Evolutionary conservation across 192 early-diverging fungal genomes (phyloP).

Genomic region (Mortierella claussenii): DNA sequence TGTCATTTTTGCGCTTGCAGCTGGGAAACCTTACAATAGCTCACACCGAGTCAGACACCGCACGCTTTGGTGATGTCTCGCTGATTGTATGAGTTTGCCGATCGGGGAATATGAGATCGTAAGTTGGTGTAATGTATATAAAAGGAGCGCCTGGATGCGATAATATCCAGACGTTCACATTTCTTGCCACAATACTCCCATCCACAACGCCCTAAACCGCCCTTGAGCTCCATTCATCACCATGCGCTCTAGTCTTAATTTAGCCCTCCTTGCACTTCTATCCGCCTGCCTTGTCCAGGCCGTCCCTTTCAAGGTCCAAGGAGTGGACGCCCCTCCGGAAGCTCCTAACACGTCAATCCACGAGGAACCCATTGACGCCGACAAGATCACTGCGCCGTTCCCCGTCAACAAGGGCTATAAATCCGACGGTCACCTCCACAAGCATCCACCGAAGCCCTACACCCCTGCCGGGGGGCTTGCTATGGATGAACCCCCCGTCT

Average conservation of each 20-base stretch:
- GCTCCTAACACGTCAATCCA: slow-evolving; percentile 10
- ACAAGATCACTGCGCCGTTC: slow-evolving; percentile 7
- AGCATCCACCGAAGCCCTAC: slow-evolving; percentile 18
- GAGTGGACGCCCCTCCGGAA: not conserved
- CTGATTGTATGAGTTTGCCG: too few relatives aligned
- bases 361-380: slow-evolving; percentile 1
- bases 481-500: slow-evolving; percentile 16
- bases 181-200: too few relatives aligned
- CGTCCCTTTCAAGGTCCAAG: not conserved
- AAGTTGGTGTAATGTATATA: too few relatives aligned
- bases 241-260: slow-evolving; percentile 1
- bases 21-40: too few relatives aligned
- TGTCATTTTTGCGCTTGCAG: too few relatives aligned
- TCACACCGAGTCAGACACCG: too few relatives aligned
- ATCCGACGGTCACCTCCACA: not conserved
- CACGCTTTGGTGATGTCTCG: too few relatives aligned
- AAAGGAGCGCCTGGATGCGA: too few relatives aligned
- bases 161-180: too few relatives aligned
- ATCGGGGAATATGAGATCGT: too few relatives aligned
- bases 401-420: slow-evolving; percentile 10
- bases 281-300: not conserved
- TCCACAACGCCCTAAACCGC: too few relatives aligned
- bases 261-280: not conserved
- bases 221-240: not conserved
- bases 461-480: slow-evolving; percentile 39